Conservation (phyloP, 2,329 filamentous ascomycete species). For the Neopestalotiopsis rosae region DNA sequence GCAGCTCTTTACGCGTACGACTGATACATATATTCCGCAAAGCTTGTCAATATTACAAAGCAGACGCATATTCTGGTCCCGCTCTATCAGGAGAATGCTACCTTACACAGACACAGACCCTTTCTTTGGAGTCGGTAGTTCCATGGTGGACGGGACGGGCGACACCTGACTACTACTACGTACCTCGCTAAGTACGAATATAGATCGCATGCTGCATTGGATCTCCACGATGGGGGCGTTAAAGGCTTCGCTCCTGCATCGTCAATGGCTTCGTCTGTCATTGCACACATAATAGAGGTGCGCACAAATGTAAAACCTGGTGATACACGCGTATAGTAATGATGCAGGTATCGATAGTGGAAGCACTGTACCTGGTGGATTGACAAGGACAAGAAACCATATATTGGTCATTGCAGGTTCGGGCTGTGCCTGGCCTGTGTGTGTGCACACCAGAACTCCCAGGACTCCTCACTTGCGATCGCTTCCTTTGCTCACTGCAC, state of each 20-base stretch:
- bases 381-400: slow-evolving; percentile 2
- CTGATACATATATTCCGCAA: not conserved
- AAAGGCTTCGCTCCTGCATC: not conserved
- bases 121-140: slow-evolving; percentile 1
- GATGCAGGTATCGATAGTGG: slow-evolving; percentile 7
- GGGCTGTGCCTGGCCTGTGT: not conserved
- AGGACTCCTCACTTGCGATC: not conserved
- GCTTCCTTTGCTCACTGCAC: not conserved
- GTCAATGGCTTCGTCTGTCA: not conserved
- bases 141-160: not conserved
- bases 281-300: not conserved
- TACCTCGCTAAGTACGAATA: not conserved
- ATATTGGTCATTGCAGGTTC: not conserved
- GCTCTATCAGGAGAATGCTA: not conserved
- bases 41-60: slow-evolving; percentile 2
- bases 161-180: not conserved
- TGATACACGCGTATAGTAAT: not conserved
- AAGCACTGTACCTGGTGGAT: not conserved
- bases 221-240: slow-evolving; percentile 9
- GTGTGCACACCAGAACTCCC: not conserved
- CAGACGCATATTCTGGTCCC: not conserved
- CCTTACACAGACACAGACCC: not conserved
- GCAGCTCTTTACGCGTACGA: not conserved
- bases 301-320: not conserved
- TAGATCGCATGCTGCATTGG: not conserved